Conservation (phyloP, 805 yeast genomes). For the Komagataella ulmi region DNA sequence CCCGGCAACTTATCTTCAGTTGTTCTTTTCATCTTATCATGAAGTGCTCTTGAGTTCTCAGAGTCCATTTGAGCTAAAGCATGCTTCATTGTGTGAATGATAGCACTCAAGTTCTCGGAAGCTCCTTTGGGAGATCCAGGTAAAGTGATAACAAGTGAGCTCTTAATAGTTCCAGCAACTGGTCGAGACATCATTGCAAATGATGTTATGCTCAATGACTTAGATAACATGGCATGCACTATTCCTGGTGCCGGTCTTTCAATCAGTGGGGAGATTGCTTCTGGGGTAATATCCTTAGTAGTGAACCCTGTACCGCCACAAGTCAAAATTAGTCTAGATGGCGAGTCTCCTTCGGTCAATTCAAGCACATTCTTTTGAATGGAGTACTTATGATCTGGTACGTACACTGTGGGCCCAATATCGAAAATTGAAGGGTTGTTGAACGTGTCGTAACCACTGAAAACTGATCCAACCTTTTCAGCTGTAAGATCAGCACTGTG, state of each 20-base stretch:
- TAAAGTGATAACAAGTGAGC: conserved; percentile 26
- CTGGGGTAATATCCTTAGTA: conserved; percentile 33
- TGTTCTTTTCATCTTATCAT: conserved; percentile 16
- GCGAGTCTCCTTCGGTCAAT: conserved; percentile 12
- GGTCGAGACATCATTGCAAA: conserved; percentile 36
- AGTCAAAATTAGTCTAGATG: conserved; percentile 23
- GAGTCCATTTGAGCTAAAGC: conserved; percentile 24
- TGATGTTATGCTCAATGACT: conserved; percentile 29
- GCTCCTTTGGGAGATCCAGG: conserved; percentile 44
- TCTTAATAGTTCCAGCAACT: conserved; percentile 28
- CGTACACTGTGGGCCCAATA: conserved; percentile 8
- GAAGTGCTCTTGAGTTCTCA: conserved; percentile 25
- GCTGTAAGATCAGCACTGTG: conserved; percentile 12
- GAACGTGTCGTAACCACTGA: conserved; percentile 12
- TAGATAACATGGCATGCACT: conserved; percentile 30
- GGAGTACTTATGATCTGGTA: conserved; percentile 21
- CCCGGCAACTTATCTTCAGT: conserved; percentile 12
- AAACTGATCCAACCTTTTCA: conserved; percentile 10
- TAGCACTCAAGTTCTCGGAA: conserved; percentile 26
- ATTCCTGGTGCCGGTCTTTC: conserved; percentile 34
- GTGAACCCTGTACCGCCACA: conserved; percentile 44
- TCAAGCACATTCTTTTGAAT: conserved; percentile 16
- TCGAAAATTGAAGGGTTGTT: conserved; percentile 4
- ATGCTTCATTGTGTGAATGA: conserved; percentile 25
- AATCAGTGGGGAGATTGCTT: conserved; percentile 28